Conservation (phyloP, 2,329 filamentous ascomycete species). For the Domatiomyces catenatus region DNA sequence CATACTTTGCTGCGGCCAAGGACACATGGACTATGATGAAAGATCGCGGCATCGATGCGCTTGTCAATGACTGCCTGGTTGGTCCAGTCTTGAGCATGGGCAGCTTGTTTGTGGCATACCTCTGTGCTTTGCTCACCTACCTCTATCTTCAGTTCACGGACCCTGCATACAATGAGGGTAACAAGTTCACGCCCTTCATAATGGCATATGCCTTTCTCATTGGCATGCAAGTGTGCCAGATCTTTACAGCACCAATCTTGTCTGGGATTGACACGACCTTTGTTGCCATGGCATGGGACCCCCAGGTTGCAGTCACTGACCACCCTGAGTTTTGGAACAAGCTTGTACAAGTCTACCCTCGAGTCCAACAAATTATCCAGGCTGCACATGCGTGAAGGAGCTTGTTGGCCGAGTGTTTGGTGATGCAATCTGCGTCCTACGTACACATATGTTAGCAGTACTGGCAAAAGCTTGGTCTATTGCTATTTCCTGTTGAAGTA, state of each 20-base stretch:
- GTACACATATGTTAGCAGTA: neutral
- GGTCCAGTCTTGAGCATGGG: slow-evolving; percentile 60
- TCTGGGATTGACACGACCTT: slow-evolving; percentile 89
- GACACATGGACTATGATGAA: slow-evolving; percentile 87
- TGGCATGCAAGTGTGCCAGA: slow-evolving; percentile 73
- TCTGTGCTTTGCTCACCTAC: slow-evolving; percentile 66
- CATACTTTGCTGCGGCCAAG: slow-evolving; percentile 74
- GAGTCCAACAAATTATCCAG: slow-evolving; percentile 64
- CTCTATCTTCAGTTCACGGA: slow-evolving; percentile 72
- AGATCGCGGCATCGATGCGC: slow-evolving; percentile 74
- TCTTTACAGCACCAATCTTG: slow-evolving; percentile 75
- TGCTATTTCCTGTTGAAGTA: neutral
- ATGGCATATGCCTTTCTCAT: slow-evolving; percentile 80
- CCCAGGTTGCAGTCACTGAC: slow-evolving; percentile 56
- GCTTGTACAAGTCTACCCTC: slow-evolving; percentile 70
- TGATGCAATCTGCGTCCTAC: neutral
- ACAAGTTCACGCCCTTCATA: slow-evolving; percentile 56
- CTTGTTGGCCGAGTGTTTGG: neutral
- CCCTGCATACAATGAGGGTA: slow-evolving; percentile 60
- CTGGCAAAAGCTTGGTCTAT: neutral
- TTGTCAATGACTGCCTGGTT: slow-evolving; percentile 77
- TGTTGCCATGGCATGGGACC: slow-evolving; percentile 56
- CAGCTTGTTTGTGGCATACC: slow-evolving; percentile 67
- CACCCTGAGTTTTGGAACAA: slow-evolving; percentile 68
- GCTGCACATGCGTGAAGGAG: neutral